These are phyloP conservation scores for Dictyostelium firmibasis DNA, from an alignment of 78 protist species.

Conservation along the genomic window DNA sequence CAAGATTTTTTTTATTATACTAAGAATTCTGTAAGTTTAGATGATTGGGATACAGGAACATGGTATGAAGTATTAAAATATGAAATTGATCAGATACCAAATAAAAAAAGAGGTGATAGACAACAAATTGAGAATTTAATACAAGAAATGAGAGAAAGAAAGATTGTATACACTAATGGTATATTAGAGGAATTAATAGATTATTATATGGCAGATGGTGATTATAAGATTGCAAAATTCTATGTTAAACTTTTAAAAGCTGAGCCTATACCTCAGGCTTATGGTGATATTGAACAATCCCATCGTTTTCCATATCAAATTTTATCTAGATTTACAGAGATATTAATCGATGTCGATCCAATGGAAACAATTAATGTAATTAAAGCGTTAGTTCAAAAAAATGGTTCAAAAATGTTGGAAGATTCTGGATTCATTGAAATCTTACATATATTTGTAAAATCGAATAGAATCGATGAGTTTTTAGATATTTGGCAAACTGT, in stretches of 20 bases:
- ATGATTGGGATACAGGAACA: not conserved
- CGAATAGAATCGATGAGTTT: not conserved
- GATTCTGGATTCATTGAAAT: not conserved
- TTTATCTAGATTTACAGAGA: not conserved
- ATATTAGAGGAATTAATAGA: not conserved
- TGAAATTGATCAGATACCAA: not conserved
- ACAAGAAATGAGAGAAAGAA: not conserved
- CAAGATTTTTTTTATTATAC: not conserved
- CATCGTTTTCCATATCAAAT: not conserved
- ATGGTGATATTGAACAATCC: too few relatives aligned
- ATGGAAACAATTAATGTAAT: not conserved
- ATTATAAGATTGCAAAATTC: not conserved
- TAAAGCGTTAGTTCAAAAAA: not conserved
- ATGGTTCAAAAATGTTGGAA: not conserved
- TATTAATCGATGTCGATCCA: not conserved
- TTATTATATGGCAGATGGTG: not conserved
- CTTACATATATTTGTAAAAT: not conserved
- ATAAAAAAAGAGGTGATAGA: not conserved
- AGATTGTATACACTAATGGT: not conserved
- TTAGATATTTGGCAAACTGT: not conserved
- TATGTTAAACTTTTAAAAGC: not conserved
- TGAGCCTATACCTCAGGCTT: too few relatives aligned
- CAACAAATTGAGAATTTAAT: not conserved
- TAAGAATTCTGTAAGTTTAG: not conserved
- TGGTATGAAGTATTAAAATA: not conserved